These are phyloP conservation scores for Yarrowia galli DNA, from an alignment of 1,139 yeast species.

Conservation along the genomic window DNA sequence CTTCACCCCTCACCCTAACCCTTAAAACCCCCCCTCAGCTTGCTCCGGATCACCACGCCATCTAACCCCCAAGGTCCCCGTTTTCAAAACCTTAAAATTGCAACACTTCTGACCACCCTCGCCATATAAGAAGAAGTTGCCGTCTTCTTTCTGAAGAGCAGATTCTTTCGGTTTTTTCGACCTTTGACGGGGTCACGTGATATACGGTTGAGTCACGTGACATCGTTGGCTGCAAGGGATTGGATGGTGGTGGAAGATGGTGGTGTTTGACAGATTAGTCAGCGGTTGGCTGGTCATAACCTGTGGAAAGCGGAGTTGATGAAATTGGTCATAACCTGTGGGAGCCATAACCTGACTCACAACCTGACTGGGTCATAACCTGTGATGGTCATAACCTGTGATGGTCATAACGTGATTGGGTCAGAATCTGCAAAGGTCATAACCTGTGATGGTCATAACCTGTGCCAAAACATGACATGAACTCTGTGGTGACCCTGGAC, in stretches of 20 bases:
- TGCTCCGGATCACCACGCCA: not conserved
- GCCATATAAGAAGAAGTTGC: conserved; percentile 1
- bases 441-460: not conserved
- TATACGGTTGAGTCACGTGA: no score
- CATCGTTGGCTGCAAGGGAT: no score
- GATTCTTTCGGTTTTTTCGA: no score
- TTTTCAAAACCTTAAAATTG: not conserved
- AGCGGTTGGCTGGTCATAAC: no score
- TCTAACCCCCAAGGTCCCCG: conserved; percentile 21
- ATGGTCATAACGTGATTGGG: no score
- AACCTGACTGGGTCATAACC: not conserved
- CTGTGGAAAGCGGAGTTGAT: no score
- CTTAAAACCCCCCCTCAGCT: not conserved
- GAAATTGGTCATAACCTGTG: no score
- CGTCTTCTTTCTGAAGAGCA: no score
- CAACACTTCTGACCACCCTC: not conserved
- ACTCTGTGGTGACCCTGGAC: no score
- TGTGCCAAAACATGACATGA: no score
- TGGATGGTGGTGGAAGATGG: no score
- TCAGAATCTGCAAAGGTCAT: not conserved
- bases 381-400: not conserved
- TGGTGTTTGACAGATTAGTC: not conserved
- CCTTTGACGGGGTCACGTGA: no score
- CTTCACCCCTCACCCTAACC: not conserved
- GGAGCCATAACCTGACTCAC: not conserved